These are phyloP conservation scores for Syzygium grande DNA, from an alignment of 345 rosid species.

Conservation along the genomic window DNA sequence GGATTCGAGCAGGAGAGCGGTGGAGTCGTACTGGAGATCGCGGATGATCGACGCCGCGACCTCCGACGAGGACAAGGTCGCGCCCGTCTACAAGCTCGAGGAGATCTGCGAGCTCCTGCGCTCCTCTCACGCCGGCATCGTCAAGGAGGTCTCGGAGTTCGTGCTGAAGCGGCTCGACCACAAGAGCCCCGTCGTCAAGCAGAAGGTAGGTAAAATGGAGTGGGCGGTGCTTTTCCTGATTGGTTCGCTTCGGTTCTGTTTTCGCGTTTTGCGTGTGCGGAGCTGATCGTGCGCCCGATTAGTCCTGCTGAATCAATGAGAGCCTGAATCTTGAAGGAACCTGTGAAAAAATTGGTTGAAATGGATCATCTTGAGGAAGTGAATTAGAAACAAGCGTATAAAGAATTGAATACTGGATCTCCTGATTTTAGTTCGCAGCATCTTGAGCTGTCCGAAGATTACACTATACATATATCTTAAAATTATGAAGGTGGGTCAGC, in stretches of 20 bases:
- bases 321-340: background rate
- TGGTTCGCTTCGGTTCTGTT: background rate
- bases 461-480: background rate
- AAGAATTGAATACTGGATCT: background rate
- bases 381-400: background rate
- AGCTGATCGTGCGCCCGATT: background rate
- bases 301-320: background rate
- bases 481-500: background rate
- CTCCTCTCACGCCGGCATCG: constrained; percentile 72
- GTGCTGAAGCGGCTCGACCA: constrained; percentile 81
- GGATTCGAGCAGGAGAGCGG: constrained; percentile 99
- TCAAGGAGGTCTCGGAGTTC: constrained; percentile 77
- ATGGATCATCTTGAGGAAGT: background rate
- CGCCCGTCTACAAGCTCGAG: constrained; percentile 93
- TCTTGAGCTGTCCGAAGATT: background rate
- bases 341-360: background rate
- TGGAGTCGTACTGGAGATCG: constrained; percentile 98
- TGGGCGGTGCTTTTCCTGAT: constrained; percentile 22
- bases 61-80: constrained; percentile 74
- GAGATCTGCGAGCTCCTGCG: constrained; percentile 89
- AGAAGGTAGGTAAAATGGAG: constrained; percentile 37
- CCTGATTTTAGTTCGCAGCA: background rate
- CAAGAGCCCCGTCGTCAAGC: constrained; percentile 87
- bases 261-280: background rate
- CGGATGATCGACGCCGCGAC: constrained; percentile 85